phyloP scores from a whole-genome alignment of 1,284 basidiomycete species.

The Pyrrhoderma noxium region DNA sequence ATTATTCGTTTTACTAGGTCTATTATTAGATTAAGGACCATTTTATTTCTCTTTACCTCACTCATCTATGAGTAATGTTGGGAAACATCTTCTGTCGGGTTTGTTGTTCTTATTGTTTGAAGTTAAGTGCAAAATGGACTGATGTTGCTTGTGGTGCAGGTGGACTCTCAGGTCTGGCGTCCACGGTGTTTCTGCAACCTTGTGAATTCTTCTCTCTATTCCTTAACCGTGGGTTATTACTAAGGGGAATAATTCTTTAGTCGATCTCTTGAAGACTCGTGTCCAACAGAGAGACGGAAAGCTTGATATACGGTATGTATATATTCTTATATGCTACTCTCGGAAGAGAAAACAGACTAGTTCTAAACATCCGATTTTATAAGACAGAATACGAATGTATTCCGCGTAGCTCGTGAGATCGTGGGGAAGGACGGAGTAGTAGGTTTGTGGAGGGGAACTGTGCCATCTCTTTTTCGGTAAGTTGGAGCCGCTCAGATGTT shows the following conservation, averaged over 20 bases:
- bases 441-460: constrained; percentile 85
- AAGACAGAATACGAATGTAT: constrained; percentile 35
- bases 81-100: constrained; percentile 70
- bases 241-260: constrained; percentile 30
- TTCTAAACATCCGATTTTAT: constrained; percentile 10
- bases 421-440: constrained; percentile 50
- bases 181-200: constrained; percentile 70
- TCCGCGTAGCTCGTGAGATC: constrained; percentile 51
- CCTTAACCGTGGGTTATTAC: neutral
- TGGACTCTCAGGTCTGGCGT: constrained; percentile 67
- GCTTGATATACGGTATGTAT: constrained; percentile 30
- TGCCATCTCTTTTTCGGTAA: constrained; percentile 72
- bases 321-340: constrained; percentile 8
- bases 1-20: too few relatives aligned
- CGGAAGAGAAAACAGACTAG: too few relatives aligned
- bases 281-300: constrained; percentile 68
- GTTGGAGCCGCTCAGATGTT: constrained; percentile 11
- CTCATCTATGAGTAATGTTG: constrained; percentile 55
- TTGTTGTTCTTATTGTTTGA: constrained; percentile 14
- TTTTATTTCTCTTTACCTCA: neutral
- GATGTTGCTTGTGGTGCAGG: constrained; percentile 34
- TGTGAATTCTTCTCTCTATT: constrained; percentile 37
- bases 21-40: too few relatives aligned
- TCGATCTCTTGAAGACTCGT: constrained; percentile 85
- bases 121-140: neutral